phyloP scores from a whole-genome alignment of 768 basidiomycete species.

The Suillus discolor region DNA sequence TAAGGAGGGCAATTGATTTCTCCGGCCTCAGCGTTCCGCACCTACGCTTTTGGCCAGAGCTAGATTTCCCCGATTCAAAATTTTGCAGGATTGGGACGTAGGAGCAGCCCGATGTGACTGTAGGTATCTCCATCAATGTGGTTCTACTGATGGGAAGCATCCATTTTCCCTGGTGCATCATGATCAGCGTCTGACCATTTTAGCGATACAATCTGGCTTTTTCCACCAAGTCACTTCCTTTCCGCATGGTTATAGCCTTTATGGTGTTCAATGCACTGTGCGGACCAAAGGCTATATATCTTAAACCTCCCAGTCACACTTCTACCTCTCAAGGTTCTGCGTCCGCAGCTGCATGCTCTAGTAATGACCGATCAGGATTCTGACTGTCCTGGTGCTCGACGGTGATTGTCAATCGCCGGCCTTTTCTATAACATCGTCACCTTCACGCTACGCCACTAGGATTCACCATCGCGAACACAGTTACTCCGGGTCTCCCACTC shows the following conservation, averaged over 20 bases:
- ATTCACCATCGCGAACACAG: no score
- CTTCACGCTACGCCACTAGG: background rate
- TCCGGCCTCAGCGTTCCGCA: background rate
- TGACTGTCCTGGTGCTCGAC: background rate
- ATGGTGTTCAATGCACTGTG: background rate
- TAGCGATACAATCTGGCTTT: background rate
- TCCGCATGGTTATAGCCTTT: background rate
- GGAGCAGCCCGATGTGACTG: background rate
- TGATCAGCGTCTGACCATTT: background rate
- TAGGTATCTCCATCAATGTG: background rate
- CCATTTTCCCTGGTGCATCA: background rate
- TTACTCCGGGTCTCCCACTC: background rate
- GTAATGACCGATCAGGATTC: conserved; percentile 1
- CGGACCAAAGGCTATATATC: background rate
- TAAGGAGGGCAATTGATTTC: background rate
- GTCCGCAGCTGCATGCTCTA: background rate
- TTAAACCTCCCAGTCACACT: background rate
- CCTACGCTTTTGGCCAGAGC: background rate
- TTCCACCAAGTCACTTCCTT: background rate
- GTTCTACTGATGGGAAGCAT: background rate
- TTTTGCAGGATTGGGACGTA: background rate
- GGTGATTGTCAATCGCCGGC: background rate
- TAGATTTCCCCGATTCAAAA: background rate
- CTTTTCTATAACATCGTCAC: background rate
- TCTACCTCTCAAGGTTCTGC: background rate